A percentile compares a stretch with the other conserved stretches of the same genome.
These are phyloP conservation scores for Cryptosporidium ubiquitum DNA, from an alignment of 169 alveolate species.

Conservation along the genomic window DNA sequence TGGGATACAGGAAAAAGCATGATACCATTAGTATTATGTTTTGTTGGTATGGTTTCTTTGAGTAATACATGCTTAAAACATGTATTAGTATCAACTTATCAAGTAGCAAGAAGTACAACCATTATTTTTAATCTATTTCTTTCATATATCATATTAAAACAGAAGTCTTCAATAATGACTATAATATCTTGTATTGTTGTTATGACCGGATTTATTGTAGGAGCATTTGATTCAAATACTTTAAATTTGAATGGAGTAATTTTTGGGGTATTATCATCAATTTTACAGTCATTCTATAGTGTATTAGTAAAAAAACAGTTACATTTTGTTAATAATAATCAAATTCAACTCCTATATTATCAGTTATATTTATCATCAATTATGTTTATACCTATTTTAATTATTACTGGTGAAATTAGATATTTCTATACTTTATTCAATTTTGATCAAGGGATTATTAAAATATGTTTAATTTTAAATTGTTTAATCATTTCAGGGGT, in stretches of 20 bases:
- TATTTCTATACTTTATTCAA: background rate
- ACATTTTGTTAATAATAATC: background rate
- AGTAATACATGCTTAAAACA: slow-evolving; percentile 73
- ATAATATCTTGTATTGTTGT: slow-evolving; percentile 72
- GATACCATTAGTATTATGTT: slow-evolving; percentile 58
- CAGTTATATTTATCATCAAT: slow-evolving; percentile 51
- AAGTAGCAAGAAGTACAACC: slow-evolving; percentile 78
- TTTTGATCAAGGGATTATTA: background rate
- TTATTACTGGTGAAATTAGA: slow-evolving; percentile 40
- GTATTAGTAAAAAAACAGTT: slow-evolving; percentile 74
- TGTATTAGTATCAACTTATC: slow-evolving; percentile 77
- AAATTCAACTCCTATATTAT: background rate
- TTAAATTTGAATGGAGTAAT: slow-evolving; percentile 61
- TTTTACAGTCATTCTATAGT: slow-evolving; percentile 75
- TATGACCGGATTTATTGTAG: slow-evolving; percentile 72
- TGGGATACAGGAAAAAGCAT: background rate
- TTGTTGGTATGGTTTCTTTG: slow-evolving; percentile 75
- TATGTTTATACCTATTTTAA: slow-evolving; percentile 50
- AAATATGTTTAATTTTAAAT: background rate
- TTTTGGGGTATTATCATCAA: slow-evolving; percentile 72
- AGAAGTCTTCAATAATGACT: background rate
- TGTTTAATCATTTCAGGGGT: background rate
- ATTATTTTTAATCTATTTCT: slow-evolving; percentile 67
- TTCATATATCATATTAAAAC: slow-evolving; percentile 60
- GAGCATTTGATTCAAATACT: slow-evolving; percentile 73